Evolutionary conservation across 257 asterid genomes (phyloP).

Genomic region (Vinca minor): DNA sequence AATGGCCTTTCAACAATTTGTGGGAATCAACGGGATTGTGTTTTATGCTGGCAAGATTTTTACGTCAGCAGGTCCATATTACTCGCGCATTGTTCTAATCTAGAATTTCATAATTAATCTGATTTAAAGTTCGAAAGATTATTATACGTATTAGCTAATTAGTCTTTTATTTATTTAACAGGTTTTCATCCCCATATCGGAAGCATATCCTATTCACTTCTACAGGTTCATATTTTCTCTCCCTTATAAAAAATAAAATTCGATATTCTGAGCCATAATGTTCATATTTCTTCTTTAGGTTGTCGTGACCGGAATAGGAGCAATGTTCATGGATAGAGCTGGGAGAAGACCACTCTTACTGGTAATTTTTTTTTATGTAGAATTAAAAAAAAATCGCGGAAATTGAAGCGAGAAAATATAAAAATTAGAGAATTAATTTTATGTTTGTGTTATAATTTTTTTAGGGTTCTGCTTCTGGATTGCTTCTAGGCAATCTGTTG

Average conservation of each 20-base stretch:
- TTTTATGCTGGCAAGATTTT: slow-evolving; percentile 58
- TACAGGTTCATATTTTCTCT: slow-evolving; percentile 12
- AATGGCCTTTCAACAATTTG: slow-evolving; percentile 56
- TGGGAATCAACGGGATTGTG: slow-evolving; percentile 64
- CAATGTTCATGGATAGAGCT: slow-evolving; percentile 20
- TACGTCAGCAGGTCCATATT: slow-evolving; percentile 45
- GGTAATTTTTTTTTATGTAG: background rate
- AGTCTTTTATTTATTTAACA: background rate
- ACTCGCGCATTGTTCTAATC: background rate
- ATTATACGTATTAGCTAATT: background rate
- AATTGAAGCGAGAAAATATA: background rate
- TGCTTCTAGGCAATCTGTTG: slow-evolving; percentile 18
- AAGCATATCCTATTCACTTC: slow-evolving; percentile 10
- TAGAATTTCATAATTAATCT: background rate
- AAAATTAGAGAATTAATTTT: background rate
- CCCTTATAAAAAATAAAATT: background rate
- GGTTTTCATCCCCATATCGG: slow-evolving; percentile 19
- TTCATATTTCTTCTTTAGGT: slow-evolving; percentile 2
- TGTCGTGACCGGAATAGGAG: slow-evolving; percentile 14
- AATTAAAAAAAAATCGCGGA: no score
- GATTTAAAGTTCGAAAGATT: background rate
- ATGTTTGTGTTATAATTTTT: background rate
- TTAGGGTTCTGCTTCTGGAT: slow-evolving; percentile 23
- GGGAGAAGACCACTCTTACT: slow-evolving; percentile 24
- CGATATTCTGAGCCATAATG: background rate